Evolutionary conservation across 345 rosid genomes (phyloP), one percentile per base, ranked within the genome.

Genomic region (Salix brachista): DNA sequence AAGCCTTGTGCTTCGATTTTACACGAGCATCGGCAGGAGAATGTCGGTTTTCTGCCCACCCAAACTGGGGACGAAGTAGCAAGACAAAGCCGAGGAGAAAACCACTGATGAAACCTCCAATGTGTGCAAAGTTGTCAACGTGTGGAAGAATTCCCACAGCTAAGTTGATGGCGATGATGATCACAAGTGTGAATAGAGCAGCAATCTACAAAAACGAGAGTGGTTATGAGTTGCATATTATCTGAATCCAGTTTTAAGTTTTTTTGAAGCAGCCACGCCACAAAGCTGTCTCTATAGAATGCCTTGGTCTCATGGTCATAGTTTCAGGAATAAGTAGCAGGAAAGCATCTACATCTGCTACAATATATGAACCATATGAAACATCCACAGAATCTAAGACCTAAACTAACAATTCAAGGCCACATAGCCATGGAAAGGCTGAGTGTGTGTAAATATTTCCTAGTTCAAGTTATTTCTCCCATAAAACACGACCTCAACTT

Each of bases 41-140:
- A 71, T 84, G 69, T 3, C 74, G 87, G 72, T 80, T 83, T 73
- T 84, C 80, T 48, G 78, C 87, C 94, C 94, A 96, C 16, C 98
- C 99, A 26, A 86, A 94, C 74, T 92, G 99, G 41, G 99, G 99
- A 52, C 98, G 95, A 21, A 96, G 77, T 44, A 96, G 85, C 73
- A 96, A 80, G 34, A 94, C 78, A 65, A 96, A 96, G 46, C 99
- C 99, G 0, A 94, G 90, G 39, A 92, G 87, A 73, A 91, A 88
- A 52, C 99, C 98, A 0, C 92, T 79, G 30, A 88, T 8, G 77
- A 94, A 94, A 50, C 99, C 98, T 80, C 99, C 98, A 42, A 88
- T 88, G 74, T 96, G 98, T 0, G 99, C 97, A 72, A 91, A 96
- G 85, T 96, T 96, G 87, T 94, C 98, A 5, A 94, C 97, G 10